Percentiles rank a stretch among this genome's conserved stretches.
Conservation (phyloP, 1,139 yeast species). For the Geotrichum reessii region DNA sequence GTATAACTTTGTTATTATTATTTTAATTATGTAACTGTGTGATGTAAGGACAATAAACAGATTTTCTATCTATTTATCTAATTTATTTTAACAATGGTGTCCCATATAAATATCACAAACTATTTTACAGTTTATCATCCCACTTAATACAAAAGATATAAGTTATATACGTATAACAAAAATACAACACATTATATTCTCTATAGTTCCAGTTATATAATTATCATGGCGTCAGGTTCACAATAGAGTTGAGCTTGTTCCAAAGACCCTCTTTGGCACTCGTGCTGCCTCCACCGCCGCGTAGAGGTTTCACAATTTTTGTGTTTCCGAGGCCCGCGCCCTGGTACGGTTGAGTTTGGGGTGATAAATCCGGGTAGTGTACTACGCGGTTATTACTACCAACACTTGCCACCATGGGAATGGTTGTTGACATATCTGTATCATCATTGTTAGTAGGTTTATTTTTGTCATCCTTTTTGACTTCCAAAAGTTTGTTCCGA, state of each 20-base stretch:
- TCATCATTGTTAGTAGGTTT: background rate
- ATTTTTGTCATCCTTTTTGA: slow-evolving; percentile 20
- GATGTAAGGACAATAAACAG: no score
- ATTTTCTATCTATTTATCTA: no score
- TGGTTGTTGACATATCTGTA: background rate
- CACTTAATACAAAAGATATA: background rate
- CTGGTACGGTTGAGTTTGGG: slow-evolving; percentile 5
- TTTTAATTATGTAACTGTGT: no score
- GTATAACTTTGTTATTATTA: no score
- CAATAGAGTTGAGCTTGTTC: slow-evolving; percentile 18
- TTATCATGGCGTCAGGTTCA: slow-evolving; percentile 7
- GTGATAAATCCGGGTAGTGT: slow-evolving; percentile 17
- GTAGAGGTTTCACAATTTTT: slow-evolving; percentile 59
- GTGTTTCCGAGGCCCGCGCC: slow-evolving; percentile 7
- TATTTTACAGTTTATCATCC: no score
- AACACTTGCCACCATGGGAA: slow-evolving; percentile 15
- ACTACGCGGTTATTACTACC: slow-evolving; percentile 13
- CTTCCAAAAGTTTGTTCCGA: slow-evolving; percentile 40
- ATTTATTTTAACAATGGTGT: background rate
- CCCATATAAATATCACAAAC: no score
- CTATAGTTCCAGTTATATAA: background rate
- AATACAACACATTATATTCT: background rate
- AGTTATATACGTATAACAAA: background rate
- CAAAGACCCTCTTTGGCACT: slow-evolving; percentile 17
- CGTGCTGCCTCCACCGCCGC: slow-evolving; percentile 38